phyloP scores from a whole-genome alignment of 2,329 filamentous ascomycete species.

The Aspergillus tamarii region DNA sequence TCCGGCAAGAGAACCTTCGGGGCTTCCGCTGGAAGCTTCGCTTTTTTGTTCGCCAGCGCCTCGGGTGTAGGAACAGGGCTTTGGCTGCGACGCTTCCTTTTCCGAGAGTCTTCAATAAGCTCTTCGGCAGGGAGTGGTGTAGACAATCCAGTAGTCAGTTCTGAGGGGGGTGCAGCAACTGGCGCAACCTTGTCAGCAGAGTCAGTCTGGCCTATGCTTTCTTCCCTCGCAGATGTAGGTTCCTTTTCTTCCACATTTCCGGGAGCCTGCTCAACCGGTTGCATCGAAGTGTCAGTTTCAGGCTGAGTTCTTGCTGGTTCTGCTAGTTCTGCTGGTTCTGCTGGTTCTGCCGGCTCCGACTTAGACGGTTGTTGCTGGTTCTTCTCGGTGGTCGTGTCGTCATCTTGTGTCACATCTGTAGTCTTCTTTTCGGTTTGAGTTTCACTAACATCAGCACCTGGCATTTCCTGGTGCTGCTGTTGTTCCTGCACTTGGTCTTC shows the following conservation, averaged over 20 bases:
- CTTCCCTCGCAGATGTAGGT: constrained; percentile 16
- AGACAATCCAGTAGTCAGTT: constrained; percentile 29
- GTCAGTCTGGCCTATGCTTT: constrained; percentile 24
- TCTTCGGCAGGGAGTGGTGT: constrained; percentile 39
- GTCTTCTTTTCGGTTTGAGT: constrained; percentile 15
- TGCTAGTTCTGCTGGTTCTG: not conserved
- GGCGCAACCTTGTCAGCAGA: constrained; percentile 20
- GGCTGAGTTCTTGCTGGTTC: constrained; percentile 1
- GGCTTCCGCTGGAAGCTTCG: constrained; percentile 51
- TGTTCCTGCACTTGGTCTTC: constrained; percentile 18
- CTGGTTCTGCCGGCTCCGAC: constrained; percentile 2
- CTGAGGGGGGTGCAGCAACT: constrained; percentile 27
- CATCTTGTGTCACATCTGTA: constrained; percentile 15
- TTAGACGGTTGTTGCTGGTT: not conserved
- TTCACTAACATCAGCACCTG: constrained; percentile 6
- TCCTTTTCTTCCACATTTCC: constrained; percentile 15
- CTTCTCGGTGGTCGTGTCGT: constrained; percentile 4
- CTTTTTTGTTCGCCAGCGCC: constrained; percentile 59
- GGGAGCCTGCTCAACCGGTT: constrained; percentile 31
- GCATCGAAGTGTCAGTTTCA: constrained; percentile 20
- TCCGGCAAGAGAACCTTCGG: constrained; percentile 36
- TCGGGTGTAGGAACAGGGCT: constrained; percentile 62
- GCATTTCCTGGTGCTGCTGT: not conserved
- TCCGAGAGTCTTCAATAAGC: constrained; percentile 59
- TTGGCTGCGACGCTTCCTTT: constrained; percentile 68